These are phyloP conservation scores for Podospora conica DNA, from an alignment of 495 filamentous ascomycete genomes.

Conservation along the genomic window DNA sequence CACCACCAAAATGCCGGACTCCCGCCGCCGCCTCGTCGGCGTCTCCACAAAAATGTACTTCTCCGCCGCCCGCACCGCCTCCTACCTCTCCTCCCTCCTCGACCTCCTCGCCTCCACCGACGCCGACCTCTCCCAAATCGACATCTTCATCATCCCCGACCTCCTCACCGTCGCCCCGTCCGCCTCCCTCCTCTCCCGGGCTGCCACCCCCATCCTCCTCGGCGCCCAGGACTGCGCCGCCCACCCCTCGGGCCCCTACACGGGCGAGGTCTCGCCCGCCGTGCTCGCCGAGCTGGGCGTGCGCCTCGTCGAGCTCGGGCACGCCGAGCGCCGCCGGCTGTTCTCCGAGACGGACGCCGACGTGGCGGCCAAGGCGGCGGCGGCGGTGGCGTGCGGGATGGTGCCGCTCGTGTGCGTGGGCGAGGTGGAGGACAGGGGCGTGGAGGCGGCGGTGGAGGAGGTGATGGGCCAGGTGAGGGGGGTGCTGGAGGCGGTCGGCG, in stretches of 20 bases:
- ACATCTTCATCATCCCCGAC: constrained; percentile 68
- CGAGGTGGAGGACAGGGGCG: constrained; percentile 42
- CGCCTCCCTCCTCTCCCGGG: constrained; percentile 38
- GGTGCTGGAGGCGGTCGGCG: constrained; percentile 52
- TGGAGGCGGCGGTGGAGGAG: constrained; percentile 56
- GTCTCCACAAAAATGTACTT: constrained; percentile 86
- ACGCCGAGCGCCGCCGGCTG: constrained; percentile 65
- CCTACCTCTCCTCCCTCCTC: constrained; percentile 56
- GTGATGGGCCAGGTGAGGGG: constrained; percentile 57
- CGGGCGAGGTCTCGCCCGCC: constrained; percentile 68
- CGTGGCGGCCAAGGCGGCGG: constrained; percentile 60
- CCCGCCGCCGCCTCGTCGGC: constrained; percentile 62
- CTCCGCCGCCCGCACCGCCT: constrained; percentile 53
- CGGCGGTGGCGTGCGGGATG: constrained; percentile 60
- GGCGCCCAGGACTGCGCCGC: constrained; percentile 73
- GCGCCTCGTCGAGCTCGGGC: constrained; percentile 67
- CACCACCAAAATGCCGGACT: background rate
- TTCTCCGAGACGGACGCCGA: constrained; percentile 65
- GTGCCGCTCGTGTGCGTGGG: constrained; percentile 76
- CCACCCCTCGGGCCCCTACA: constrained; percentile 62
- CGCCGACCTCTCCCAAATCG: constrained; percentile 34
- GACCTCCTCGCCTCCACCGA: constrained; percentile 29
- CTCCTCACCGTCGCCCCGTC: constrained; percentile 60
- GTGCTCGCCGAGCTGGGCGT: constrained; percentile 59
- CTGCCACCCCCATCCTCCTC: constrained; percentile 41